These are phyloP conservation scores for Mycena latifolia DNA, from an alignment of 768 basidiomycete genomes.

Conservation along the genomic window DNA sequence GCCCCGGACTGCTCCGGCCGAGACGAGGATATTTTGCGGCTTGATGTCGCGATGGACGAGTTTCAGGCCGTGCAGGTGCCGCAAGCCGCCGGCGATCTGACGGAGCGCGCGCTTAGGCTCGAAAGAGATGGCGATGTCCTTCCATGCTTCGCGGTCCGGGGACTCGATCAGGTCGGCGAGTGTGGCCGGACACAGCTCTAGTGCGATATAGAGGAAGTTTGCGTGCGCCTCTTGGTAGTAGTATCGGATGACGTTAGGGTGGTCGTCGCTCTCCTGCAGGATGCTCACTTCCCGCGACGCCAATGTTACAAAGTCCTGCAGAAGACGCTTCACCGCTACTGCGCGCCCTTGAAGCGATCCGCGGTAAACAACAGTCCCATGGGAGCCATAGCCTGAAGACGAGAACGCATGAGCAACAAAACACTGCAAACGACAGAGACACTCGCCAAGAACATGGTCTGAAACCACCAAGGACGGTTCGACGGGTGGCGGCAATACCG, in stretches of 20 bases:
- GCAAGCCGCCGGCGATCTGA: constrained; percentile 89
- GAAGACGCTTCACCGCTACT: constrained; percentile 97
- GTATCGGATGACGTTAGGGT: constrained; percentile 98
- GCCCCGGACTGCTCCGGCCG: constrained; percentile 69
- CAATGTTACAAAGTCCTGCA: constrained; percentile 95
- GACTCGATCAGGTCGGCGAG: constrained; percentile 89
- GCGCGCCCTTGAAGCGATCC: constrained; percentile 97
- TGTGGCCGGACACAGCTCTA: constrained; percentile 93
- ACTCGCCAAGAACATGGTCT: constrained; percentile 79
- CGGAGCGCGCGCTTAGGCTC: constrained; percentile 89
- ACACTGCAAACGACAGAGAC: background rate
- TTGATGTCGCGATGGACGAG: constrained; percentile 99
- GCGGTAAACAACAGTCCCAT: constrained; percentile 95
- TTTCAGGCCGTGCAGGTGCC: constrained; percentile 93
- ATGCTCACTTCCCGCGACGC: constrained; percentile 94
- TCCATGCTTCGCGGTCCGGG: constrained; percentile 74
- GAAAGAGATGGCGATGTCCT: constrained; percentile 83
- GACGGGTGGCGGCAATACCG: constrained; percentile 43
- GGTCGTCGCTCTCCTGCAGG: constrained; percentile 96
- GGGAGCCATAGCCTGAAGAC: constrained; percentile 87
- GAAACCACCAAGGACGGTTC: constrained; percentile 76
- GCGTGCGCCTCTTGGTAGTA: constrained; percentile 96
- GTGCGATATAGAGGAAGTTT: constrained; percentile 97
- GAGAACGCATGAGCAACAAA: constrained; percentile 21
- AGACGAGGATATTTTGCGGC: constrained; percentile 96